These are phyloP conservation scores for Fusarium hostae DNA, from an alignment of 2,329 filamentous ascomycete genomes.

Conservation along the genomic window DNA sequence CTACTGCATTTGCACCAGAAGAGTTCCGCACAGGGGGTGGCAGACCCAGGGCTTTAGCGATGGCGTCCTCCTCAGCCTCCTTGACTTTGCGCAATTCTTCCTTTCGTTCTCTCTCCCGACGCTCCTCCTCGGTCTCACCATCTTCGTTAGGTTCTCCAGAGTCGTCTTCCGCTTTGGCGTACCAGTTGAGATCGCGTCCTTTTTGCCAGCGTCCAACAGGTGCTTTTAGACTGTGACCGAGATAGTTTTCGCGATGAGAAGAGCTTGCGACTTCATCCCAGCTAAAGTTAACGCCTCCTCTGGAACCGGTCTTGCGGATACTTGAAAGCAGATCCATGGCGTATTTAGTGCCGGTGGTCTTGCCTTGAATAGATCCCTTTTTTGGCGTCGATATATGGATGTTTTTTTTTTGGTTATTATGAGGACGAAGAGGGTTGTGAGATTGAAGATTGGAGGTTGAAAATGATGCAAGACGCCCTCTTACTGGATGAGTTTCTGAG, in stretches of 20 bases:
- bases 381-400: background rate
- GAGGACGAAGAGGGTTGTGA: background rate
- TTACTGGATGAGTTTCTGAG: conserved; percentile 17
- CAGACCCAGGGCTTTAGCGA: conserved; percentile 83
- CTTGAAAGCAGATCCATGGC: conserved; percentile 92
- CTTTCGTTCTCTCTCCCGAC: conserved; percentile 69
- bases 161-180: conserved; percentile 64
- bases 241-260: conserved; percentile 86
- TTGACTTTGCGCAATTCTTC: conserved; percentile 87
- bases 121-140: conserved; percentile 68
- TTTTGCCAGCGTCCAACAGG: conserved; percentile 94
- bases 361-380: background rate
- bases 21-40: conserved; percentile 72
- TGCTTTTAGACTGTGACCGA: conserved; percentile 91
- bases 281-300: conserved; percentile 94
- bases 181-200: conserved; percentile 74
- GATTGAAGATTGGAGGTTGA: conserved; percentile 5
- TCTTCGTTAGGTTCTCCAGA: conserved; percentile 56
- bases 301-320: conserved; percentile 89
- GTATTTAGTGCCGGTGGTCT: background rate
- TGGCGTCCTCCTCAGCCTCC: conserved; percentile 91
- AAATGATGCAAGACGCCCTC: conserved; percentile 14
- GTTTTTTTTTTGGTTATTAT: background rate
- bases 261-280: conserved; percentile 95
- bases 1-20: conserved; percentile 75